Conservation (phyloP, 495 filamentous ascomycete genomes). For the Aspergillus sclerotioniger region DNA sequence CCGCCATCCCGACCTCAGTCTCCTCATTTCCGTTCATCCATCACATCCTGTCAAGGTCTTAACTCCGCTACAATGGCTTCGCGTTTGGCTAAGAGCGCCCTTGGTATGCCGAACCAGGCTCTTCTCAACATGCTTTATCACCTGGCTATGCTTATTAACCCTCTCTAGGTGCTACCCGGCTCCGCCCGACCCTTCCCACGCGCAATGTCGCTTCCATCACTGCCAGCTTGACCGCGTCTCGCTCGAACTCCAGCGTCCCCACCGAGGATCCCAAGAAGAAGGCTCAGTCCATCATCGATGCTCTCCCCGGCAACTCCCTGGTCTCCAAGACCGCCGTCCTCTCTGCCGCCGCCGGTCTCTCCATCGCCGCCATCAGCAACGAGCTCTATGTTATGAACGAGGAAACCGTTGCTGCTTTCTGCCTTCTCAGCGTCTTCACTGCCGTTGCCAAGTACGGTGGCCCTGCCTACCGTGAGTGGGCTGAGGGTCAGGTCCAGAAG, state of each 20-base stretch:
- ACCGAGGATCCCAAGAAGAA: conserved; percentile 84
- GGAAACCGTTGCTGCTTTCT: conserved; percentile 89
- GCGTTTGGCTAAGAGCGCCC: conserved; percentile 85
- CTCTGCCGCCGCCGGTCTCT: conserved; percentile 85
- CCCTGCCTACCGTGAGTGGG: conserved; percentile 89
- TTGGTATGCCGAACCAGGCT: conserved; percentile 61
- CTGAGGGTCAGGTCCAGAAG: conserved; percentile 79
- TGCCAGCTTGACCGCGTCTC: conserved; percentile 59
- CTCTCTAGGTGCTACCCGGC: conserved; percentile 76
- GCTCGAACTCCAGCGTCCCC: conserved; percentile 74
- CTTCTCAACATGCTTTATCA: conserved; percentile 2
- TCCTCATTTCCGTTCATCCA: conserved; percentile 48
- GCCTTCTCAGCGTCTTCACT: conserved; percentile 83
- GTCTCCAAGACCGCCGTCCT: conserved; percentile 95
- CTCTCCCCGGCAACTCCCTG: conserved; percentile 80
- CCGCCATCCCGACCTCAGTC: conserved; percentile 61
- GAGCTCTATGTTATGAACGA: conserved; percentile 99
- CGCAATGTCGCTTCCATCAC: conserved; percentile 71
- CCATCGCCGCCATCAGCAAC: conserved; percentile 95
- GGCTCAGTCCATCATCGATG: conserved; percentile 90
- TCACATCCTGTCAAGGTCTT: conserved; percentile 35
- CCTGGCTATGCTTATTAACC: conserved; percentile 27
- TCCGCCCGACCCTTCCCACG: conserved; percentile 70
- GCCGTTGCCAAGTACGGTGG: conserved; percentile 88
- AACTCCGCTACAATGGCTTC: conserved; percentile 79